A percentile compares a stretch with the other conserved stretches of the same genome.
Evolutionary conservation across 768 basidiomycete genomes (phyloP).

Genomic region (Guyanaporus albipodus): DNA sequence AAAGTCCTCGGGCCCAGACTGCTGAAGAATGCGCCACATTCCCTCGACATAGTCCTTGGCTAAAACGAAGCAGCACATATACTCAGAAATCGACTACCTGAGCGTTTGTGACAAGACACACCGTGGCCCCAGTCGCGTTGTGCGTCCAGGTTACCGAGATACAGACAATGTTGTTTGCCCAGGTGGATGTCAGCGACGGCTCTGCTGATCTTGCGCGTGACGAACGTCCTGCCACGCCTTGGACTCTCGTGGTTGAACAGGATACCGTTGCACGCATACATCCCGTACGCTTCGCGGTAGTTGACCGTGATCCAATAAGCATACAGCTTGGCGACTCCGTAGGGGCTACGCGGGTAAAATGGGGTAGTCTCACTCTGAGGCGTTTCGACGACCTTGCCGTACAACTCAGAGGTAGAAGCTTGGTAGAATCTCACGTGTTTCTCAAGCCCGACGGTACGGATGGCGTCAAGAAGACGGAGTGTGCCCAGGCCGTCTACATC

Average conservation of each 20-base stretch:
- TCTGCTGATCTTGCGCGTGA: constrained; percentile 90
- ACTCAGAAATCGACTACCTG: constrained; percentile 2
- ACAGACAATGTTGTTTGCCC: constrained; percentile 86
- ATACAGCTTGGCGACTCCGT: constrained; percentile 94
- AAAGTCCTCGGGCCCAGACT: constrained; percentile 78
- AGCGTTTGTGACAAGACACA: constrained; percentile 32
- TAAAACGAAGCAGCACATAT: constrained; percentile 24
- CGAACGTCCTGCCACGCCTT: constrained; percentile 89
- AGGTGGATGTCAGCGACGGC: constrained; percentile 90
- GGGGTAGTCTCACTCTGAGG: constrained; percentile 96
- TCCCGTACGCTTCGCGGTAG: constrained; percentile 92
- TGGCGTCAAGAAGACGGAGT: constrained; percentile 90
- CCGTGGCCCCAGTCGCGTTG: constrained; percentile 98
- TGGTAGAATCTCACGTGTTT: constrained; percentile 95
- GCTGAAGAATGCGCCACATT: constrained; percentile 97
- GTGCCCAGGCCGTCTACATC: constrained; percentile 97
- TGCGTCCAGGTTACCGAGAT: constrained; percentile 92
- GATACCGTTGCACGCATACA: constrained; percentile 97
- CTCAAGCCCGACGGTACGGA: constrained; percentile 93
- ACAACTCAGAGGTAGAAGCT: constrained; percentile 94
- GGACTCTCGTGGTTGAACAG: constrained; percentile 99
- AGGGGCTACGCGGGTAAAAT: constrained; percentile 97
- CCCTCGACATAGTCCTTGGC: constrained; percentile 93
- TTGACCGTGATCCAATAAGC: constrained; percentile 89
- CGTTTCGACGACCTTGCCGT: constrained; percentile 94